Evolutionary conservation across 495 filamentous ascomycete genomes (phyloP), one percentile per base, ranked within the genome.

Genomic region (Penicillium manginii): DNA sequence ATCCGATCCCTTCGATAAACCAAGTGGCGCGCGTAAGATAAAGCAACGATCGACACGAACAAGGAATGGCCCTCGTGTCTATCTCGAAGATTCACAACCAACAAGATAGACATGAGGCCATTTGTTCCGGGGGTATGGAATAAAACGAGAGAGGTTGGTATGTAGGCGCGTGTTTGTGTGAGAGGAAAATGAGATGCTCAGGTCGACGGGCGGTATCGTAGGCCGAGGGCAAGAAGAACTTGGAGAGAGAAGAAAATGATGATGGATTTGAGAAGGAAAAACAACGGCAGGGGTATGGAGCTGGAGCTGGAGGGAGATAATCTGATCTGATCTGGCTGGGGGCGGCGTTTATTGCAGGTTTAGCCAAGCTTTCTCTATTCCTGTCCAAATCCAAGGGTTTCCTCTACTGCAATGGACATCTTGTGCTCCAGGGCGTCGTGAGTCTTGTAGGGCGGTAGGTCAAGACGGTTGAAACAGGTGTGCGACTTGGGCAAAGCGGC

Each of bases 331-430:
- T 29, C 3, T 29, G 26, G 26, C 9, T 29, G 26, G 3, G 3
- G 26, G 1, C 6, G 23, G 26, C 26, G 3, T 29, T 29, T 29
- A 29, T 29, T 7, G 26, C 26, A 29, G 26, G 26, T 29, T 5
- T 29, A 29, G 26, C 26, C 5, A 29, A 29, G 26, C 26, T 43
- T 43, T 43, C 21, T 73, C 71, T 86, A 98, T 80, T 99, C 94
- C 78, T 99, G 96, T 51, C 94, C 94, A 72, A 99, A 99, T 57
- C 94, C 94, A 81, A 99, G 90, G 10, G 94, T 99, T 79, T 99
- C 94, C 78, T 99, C 94, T 55, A 99, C 94, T 5, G 94, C 94
- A 68, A 94, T 93, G 26, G 91, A 93, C 70, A 99, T 75, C 77
- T 98, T 99, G 64, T 85, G 79, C 67, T 93, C 86, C 60, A 99